Evolutionary conservation across 192 early-diverging fungal species (phyloP), one percentile per base, ranked within the genome.

Genomic region (Coemansia sp.): DNA sequence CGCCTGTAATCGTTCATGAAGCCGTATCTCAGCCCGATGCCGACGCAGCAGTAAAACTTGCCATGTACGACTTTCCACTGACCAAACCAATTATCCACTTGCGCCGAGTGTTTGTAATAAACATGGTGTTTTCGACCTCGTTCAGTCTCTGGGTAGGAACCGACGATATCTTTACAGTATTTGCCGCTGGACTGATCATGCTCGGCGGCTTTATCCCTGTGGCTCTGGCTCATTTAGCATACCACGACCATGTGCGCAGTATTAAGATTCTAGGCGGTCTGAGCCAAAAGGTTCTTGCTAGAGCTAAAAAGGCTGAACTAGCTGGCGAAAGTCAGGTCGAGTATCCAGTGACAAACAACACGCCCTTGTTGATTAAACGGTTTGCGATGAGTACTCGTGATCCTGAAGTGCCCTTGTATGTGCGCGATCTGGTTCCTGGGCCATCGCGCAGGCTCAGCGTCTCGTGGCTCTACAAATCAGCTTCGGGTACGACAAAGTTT

Each of bases 31-130:
- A 42, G 51, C 72, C 72, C 24, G 47, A 70, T 34, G 24, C 51
- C 0, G 20, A 52, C 31, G 72, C n/a, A 6, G 33, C 60, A 5
- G 62, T 68, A 8, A 83, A 76, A 47, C 68, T 76, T n/a, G 70
- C 74, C 27, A 71, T 84, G 71, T 84, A 84, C 66, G 82, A 84
- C 55, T 79, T 84, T 71, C 82, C 82, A 0, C 54, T 84, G 71
- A 51, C 38, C 12, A 74, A 55, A 57, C 65, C 71, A 20, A 60
- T 84, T 11, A 55, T 68, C 22, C 40, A 69, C 16, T 36, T 84
- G 34, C 82, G 82, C 12, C 61, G 73, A 31, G 74, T 79, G 31
- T 84, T 84, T 31, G 24, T 79, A 10, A 60, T 79, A 49, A 84
- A 79, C 57, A 33, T 77, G 18, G 27, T 74, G 33, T 76, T 66